phyloP scores from a whole-genome alignment of 169 alveolate genomes.

The Plasmodium fragile region DNA sequence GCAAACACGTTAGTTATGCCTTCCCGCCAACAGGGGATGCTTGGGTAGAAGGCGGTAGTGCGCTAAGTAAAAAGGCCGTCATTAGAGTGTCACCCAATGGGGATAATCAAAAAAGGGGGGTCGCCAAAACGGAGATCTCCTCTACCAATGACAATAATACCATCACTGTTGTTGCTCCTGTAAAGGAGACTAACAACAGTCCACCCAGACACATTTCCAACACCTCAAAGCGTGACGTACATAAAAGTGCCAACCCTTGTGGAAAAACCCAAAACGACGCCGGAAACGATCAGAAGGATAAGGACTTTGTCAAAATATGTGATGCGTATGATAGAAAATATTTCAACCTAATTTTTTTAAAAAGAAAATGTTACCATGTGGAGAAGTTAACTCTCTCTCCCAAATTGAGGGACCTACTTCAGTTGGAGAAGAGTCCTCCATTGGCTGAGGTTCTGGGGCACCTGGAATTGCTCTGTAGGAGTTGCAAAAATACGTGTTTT shows the following conservation, averaged over 20 bases:
- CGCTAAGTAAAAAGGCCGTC: neutral
- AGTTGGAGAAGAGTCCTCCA: conserved; percentile 22
- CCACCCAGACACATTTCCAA: neutral
- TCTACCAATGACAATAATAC: neutral
- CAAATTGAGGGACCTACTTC: neutral
- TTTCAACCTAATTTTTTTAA: conserved; percentile 59
- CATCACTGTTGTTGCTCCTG: neutral
- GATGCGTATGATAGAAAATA: conserved; percentile 58
- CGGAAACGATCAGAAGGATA: neutral
- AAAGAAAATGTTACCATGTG: conserved; percentile 12
- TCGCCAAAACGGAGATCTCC: neutral
- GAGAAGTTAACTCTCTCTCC: conserved; percentile 38
- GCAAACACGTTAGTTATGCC: conserved; percentile 2
- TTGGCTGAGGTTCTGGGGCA: conserved; percentile 36
- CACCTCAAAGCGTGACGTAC: neutral
- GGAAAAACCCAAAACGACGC: neutral
- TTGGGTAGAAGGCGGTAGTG: neutral
- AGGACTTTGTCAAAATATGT: conserved; percentile 43
- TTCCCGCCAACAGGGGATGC: neutral
- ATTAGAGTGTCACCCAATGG: neutral
- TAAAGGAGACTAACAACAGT: neutral
- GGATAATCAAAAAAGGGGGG: neutral
- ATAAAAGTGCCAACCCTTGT: neutral
- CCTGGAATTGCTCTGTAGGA: conserved; percentile 24
- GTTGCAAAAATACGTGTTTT: conserved; percentile 1